Base-by-base conservation (phyloP, 2,329 filamentous ascomycete genomes). In the Helminthosporium solani region DNA sequence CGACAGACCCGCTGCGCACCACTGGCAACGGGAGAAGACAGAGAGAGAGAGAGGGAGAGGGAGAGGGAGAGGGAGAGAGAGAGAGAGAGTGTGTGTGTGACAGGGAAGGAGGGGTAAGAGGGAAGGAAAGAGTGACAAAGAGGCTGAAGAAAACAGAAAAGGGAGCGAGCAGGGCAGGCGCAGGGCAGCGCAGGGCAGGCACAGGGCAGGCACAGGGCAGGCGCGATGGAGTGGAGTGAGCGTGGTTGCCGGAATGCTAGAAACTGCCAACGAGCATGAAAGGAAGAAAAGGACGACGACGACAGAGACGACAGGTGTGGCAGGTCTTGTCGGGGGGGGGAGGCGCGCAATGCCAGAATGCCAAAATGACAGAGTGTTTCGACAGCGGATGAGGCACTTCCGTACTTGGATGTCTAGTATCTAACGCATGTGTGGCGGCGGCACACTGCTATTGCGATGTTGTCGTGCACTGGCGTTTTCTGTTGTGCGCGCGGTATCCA, bases 1-100 rank as follows among this genome's bases (percentile, higher is more conserved):
- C 65, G 55, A 69, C 67, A 70, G 67, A 49, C 67, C 67, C 46
- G 67, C 67, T 70, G 67, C 57, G 57, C 58, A 68, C 63, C 64
- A 65, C 66, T 60, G 52, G 52, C 46, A 49, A 60, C 50, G 44
- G 49, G 52, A 47, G 47, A 38, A 50, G n/a, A n/a, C n/a, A n/a
- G n/a, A 63, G 55, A 50, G 62, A 64, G 57, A 47, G 63, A 64
- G 58, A 61, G 56, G 60, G 54, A 46, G 36, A 46, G 28, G 58
- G 52, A 58, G 58, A 51, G 54, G 47, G 46, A 45, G 38, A 15
- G 39, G 46, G 40, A 33, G 53, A 60, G 40, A 42, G 44, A n/a
- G 39, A 20, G 14, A 47, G 52, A 52, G 50, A 50, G 39, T 49
- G 47, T 30, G 44, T 40, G 20, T 28, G 15, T 30, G 34, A 42